Conservation (phyloP, 306 rosid species). For the Malus domestica region ASM211411v1 NC_041800.1:4950501-4951000, state of each 20-base stretch:
- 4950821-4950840: slow-evolving; percentile 13
- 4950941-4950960: neutral
- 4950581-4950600: slow-evolving; percentile 45
- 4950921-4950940: neutral
- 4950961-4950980: neutral
- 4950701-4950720: slow-evolving; percentile 15
- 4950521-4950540: neutral
- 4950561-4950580: neutral
- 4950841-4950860: slow-evolving; percentile 29
- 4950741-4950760: slow-evolving; percentile 6
- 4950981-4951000: neutral
- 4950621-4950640: slow-evolving; percentile 58
- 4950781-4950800: slow-evolving; percentile 16
- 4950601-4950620: slow-evolving; percentile 45
- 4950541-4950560: neutral
- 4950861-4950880: neutral
- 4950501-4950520: neutral
- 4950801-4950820: slow-evolving; percentile 14
- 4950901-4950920: neutral
- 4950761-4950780: neutral
- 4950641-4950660: slow-evolving; percentile 44
- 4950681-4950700: slow-evolving; percentile 21
- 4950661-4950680: slow-evolving; percentile 23
- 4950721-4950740: slow-evolving; percentile 16
- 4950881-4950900: neutral